Base-by-base conservation (phyloP, 2,329 filamentous ascomycete genomes). In the Fusarium miscanthi region DNA sequence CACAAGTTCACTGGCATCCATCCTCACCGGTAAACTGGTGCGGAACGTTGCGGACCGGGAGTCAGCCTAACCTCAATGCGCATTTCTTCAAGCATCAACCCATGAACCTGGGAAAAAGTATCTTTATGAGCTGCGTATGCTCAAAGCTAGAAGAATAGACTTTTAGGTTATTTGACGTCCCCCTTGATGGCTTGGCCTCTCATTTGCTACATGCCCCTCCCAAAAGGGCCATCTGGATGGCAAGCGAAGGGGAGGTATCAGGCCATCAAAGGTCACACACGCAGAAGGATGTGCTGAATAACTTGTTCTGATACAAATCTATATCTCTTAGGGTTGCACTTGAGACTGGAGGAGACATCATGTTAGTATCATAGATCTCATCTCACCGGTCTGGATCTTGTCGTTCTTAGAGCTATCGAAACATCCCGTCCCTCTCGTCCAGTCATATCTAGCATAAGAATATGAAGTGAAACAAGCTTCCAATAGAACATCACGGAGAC, bases 321-420 rank as follows among this genome's bases (percentile, higher is more conserved):
- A 16, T 40, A 58, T 66, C 16, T 33, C 25, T 54, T 43, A n/a
- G 46, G 63, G 70, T 74, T 73, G 66, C 70, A 72, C 60, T 40
- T 43, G 31, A 17, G 30, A 30, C 46, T 37, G 38, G 41, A 58
- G 45, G 37, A 25, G 19, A n/a, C 41, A 59, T 40, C 46, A 65
- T 65, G 11, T 23, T 37, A 23, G 52, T 59, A 69, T 73, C 67
- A 61, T 74, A 59, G 70, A 73, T 69, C 70, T 72, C 71, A 72
- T 72, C 70, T 72, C 37, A 49, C 43, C 38, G 43, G 65, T 48
- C 69, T 54, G 51, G 54, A 70, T 66, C 43, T 74, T 40, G 37
- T 17, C 27, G 31, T 42, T 52, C 21, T 41, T 38, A 37, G 43
- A 46, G 33, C 40, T 48, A 49, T 58, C 54, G 41, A 49, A 58